A percentile compares a stretch with the other conserved stretches of the same genome.
Conservation (phyloP, 108 stramenopile genomes). For the Pseudonitzschia multiseries region DNA sequence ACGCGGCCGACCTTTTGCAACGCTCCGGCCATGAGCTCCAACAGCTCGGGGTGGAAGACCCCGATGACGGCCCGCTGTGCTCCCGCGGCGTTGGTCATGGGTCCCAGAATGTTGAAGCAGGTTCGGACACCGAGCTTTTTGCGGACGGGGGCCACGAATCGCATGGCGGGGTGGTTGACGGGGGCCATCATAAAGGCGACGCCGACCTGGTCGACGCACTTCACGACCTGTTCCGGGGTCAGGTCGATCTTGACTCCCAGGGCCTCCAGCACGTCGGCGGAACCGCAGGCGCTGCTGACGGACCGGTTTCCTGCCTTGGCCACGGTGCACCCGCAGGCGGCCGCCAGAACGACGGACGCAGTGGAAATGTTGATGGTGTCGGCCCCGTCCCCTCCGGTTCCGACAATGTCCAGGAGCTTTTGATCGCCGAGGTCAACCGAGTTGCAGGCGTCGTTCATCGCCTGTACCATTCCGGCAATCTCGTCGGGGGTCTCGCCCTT, state of each 20-base stretch:
- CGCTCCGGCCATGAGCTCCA: constrained; percentile 88
- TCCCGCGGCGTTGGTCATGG: constrained; percentile 97
- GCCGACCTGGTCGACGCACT: constrained; percentile 85
- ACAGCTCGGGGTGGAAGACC: constrained; percentile 90
- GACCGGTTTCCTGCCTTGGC: constrained; percentile 97
- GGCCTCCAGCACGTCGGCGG: constrained; percentile 94
- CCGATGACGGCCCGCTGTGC: constrained; percentile 97
- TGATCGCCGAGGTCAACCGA: constrained; percentile 55
- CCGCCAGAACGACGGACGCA: constrained; percentile 92
- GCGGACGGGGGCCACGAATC: constrained; percentile 93
- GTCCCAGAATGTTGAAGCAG: constrained; percentile 97
- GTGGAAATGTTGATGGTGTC: constrained; percentile 99
- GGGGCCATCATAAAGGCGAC: constrained; percentile 99
- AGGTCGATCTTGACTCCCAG: constrained; percentile 95
- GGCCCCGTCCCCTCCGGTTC: constrained; percentile 99
- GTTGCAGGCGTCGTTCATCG: constrained; percentile 89
- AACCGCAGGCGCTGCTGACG: constrained; percentile 90
- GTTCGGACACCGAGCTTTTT: constrained; percentile 93
- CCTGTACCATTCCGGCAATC: constrained; percentile 94
- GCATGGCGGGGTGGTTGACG: constrained; percentile 97
- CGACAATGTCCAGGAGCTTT: constrained; percentile 96
- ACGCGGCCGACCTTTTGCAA: constrained; percentile 90
- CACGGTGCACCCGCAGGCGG: constrained; percentile 92
- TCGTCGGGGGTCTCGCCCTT: constrained; percentile 92
- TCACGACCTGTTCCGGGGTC: constrained; percentile 78